phyloP scores from a whole-genome alignment of 352 stramenopile genomes.

The Porosira glacialis region DNA sequence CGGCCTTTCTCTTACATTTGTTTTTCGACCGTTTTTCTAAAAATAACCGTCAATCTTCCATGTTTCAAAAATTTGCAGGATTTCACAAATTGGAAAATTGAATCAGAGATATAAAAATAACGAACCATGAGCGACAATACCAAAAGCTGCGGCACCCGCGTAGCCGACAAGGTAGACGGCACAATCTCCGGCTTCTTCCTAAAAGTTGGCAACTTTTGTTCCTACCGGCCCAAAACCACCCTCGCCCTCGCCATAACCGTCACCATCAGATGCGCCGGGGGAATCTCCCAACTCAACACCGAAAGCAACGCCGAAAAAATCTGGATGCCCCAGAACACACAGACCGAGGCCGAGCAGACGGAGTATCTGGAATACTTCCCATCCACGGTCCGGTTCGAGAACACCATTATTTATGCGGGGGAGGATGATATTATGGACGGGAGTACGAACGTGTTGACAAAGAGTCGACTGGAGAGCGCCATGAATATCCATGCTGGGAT shows the following conservation, averaged over 20 bases:
- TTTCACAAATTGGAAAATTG: too few species aligned
- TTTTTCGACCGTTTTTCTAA: too few species aligned
- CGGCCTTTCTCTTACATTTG: too few species aligned
- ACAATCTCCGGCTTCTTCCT: conserved; percentile 49
- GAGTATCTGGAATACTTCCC: conserved; percentile 49
- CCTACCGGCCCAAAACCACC: conserved; percentile 22
- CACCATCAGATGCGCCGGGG: conserved; percentile 40
- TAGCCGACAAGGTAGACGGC: conserved; percentile 46
- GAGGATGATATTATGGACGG: background rate
- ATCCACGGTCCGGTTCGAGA: conserved; percentile 45
- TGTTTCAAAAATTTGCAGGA: too few species aligned
- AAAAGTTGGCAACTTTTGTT: conserved; percentile 31
- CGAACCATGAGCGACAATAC: too few species aligned
- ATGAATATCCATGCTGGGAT: conserved; percentile 63
- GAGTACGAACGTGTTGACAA: conserved; percentile 49
- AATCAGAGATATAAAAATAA: too few species aligned
- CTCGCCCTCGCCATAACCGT: conserved; percentile 36
- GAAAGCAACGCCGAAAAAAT: conserved; percentile 65
- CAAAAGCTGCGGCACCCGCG: too few species aligned
- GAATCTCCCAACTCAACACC: conserved; percentile 51
- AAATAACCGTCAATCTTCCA: too few species aligned
- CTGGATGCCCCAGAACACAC: conserved; percentile 69
- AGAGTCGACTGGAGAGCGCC: conserved; percentile 41
- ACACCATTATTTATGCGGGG: conserved; percentile 52
- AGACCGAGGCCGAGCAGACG: conserved; percentile 44